Evolutionary conservation across 2,329 filamentous ascomycete species (phyloP), one percentile per base, ranked within the genome.

Genomic region (Hypoxylon sp.): DNA sequence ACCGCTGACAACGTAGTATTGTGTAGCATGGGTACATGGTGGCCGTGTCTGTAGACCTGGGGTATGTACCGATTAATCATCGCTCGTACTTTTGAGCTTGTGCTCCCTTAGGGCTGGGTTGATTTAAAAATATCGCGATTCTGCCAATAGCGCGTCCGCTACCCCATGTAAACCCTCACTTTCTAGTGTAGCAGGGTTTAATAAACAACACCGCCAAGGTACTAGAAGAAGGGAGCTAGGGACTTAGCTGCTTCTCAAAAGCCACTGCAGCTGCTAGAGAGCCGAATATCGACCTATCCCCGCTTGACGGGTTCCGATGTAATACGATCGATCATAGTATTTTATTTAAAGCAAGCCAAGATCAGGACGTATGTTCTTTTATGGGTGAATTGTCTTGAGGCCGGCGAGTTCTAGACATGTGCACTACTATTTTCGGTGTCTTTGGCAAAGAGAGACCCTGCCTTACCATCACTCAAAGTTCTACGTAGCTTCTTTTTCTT

Each of bases 1-100:
- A 29, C 24, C 47, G 63, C 61, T 58, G 48, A 69, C 54, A 63
- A 56, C 31, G 69, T 71, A 57, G 33, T 63, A 71, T 65, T 63
- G 50, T 50, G 37, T 37, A 59, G 13, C 52, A 62, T 56, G 42
- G 56, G 35, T 62, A 42, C 48, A 63, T 67, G 54, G 50, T 58
- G 56, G 47, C 64, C 64, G 44, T 62, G 59, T 58, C 55, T 64
- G 42, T 55, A 46, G 52, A 42, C 9, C 26, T 33, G 53, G 26
- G 33, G 48, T 9, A 39, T 10, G 10, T 48, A 56, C 37, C 44
- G 58, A 61, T 54, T 64, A 59, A 33, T 55, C 44, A 35, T 60
- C 35, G 14, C 37, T 37, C 59, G 35, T 47, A 52, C 39, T 22
- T 51, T 53, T 24, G 42, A 42, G 46, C 53, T 52, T 42, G 19